Evolutionary conservation across 495 filamentous ascomycete species (phyloP), one percentile per base, ranked within the genome.

Genomic region (Aspergillus ostianus): DNA sequence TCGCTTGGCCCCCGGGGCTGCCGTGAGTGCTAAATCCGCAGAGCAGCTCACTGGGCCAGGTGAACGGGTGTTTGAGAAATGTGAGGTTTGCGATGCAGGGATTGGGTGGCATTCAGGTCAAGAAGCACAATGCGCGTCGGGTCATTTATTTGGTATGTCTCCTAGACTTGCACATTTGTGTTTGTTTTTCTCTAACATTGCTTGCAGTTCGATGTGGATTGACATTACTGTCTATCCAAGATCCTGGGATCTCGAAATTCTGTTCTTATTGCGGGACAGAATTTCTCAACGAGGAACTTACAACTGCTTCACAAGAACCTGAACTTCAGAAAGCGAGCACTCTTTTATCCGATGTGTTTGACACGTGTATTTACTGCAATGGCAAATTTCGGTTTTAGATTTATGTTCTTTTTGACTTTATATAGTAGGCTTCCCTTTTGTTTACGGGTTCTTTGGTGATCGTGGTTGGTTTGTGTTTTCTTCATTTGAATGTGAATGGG

Each of bases 351-450:
- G 68, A 74, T 23, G 68, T 70, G 0, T 84, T 82, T 44, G 82
- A 85, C 69, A 74, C 72, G 5, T 86, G 84, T 62, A 67, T 82
- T 29, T 84, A 81, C 56, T 86, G 84, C 58, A 69, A 71, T 9
- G 79, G 77, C 20, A 85, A 85, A 59, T 85, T 80, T 55, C 66
- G 68, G 19, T 21, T 62, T 26, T 68, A 61, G 50, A 36, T 19
- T 29, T 26, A 4, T 60, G 6, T 54, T 54, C 32, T 21, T 29
- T 17, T 32, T 26, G 18, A 3, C 45, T 51, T 47, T 9, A 47
- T 44, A n/a, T 44, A 51, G 44, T 57, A 27, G 26, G 44, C 9
- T 51, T 20, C 20, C 4, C n/a, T 41, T 17, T 4, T 17, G 15
- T 15, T 41, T 41, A 15, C 10, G 12, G 0, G 9, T 17, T 17